phyloP scores from a whole-genome alignment of 495 filamentous ascomycete genomes.

The Neurospora cerealis region DNA sequence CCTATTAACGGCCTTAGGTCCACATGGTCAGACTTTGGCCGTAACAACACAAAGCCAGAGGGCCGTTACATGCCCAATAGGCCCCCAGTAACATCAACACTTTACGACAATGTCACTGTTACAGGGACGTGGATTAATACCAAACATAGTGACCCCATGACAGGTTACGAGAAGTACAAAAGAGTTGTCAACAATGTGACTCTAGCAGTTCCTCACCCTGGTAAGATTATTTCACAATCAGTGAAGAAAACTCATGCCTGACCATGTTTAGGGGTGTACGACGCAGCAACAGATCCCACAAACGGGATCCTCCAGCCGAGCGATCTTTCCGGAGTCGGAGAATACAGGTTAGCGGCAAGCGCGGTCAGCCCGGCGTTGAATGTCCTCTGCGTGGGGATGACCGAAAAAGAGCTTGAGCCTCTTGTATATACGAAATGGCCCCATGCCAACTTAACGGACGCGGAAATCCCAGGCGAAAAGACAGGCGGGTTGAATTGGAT shows the following conservation, averaged over 20 bases:
- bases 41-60: slow-evolving; percentile 22
- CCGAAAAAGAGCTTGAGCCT: slow-evolving; percentile 44
- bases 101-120: slow-evolving; percentile 58
- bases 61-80: slow-evolving; percentile 30
- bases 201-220: slow-evolving; percentile 59
- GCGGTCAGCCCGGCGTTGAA: slow-evolving; percentile 57
- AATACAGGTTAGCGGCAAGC: slow-evolving; percentile 53
- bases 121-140: slow-evolving; percentile 49
- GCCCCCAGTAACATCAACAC: slow-evolving; percentile 42
- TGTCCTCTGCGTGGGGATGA: slow-evolving; percentile 59
- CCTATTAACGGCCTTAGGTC: not conserved
- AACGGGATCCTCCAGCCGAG: slow-evolving; percentile 60
- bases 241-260: not conserved
- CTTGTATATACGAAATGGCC: slow-evolving; percentile 53
- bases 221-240: not conserved
- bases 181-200: slow-evolving; percentile 63
- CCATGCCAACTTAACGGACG: slow-evolving; percentile 21
- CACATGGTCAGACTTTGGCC: slow-evolving; percentile 37
- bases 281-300: slow-evolving; percentile 43
- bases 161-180: slow-evolving; percentile 30
- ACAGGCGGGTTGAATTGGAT: slow-evolving; percentile 17
- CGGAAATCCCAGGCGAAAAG: slow-evolving; percentile 12
- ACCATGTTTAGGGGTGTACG: slow-evolving; percentile 38
- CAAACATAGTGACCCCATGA: slow-evolving; percentile 34
- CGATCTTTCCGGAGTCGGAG: slow-evolving; percentile 53